Conservation (phyloP, 73 alveolate genomes). For the Stentor coeruleus region DNA sequence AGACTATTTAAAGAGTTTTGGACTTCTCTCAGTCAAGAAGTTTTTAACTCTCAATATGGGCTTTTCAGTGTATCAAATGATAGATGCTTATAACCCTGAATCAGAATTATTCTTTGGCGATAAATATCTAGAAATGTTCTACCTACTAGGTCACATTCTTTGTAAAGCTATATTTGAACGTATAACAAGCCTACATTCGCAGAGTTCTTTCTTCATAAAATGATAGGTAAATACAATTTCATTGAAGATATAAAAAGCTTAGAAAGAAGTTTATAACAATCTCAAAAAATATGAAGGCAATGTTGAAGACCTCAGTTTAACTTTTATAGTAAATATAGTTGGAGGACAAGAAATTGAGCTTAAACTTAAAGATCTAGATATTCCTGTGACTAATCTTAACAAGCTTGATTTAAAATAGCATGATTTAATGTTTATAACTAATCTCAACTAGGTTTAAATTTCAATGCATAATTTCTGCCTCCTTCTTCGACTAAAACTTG, state of each 20-base stretch:
- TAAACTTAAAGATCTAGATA: conserved; percentile 77
- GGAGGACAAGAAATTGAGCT: conserved; percentile 71
- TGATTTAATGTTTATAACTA: no score
- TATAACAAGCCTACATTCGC: conserved; percentile 85
- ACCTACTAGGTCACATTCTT: conserved; percentile 81
- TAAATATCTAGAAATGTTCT: conserved; percentile 71
- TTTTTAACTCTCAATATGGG: conserved; percentile 86
- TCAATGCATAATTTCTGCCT: no score
- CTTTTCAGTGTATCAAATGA: conserved; percentile 74
- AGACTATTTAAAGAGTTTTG: conserved; percentile 91
- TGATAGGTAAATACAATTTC: conserved; percentile 67
- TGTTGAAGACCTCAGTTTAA: conserved; percentile 53
- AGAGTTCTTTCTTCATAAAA: conserved; percentile 75
- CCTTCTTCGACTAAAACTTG: no score
- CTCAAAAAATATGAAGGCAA: conserved; percentile 62
- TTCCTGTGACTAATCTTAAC: conserved; percentile 75
- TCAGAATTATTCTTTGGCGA: conserved; percentile 37
- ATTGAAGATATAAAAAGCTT: conserved; percentile 85
- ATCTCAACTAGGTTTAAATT: no score
- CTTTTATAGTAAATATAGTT: conserved; percentile 50
- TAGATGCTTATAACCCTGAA: conserved; percentile 77
- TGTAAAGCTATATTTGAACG: conserved; percentile 93
- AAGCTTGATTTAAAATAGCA: no score
- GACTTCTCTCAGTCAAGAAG: conserved; percentile 68
- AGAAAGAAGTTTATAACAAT: conserved; percentile 80